Evolutionary conservation across 2,329 filamentous ascomycete species (phyloP), one percentile per base, ranked within the genome.

Genomic region (Cucurbitaria berberidis): DNA sequence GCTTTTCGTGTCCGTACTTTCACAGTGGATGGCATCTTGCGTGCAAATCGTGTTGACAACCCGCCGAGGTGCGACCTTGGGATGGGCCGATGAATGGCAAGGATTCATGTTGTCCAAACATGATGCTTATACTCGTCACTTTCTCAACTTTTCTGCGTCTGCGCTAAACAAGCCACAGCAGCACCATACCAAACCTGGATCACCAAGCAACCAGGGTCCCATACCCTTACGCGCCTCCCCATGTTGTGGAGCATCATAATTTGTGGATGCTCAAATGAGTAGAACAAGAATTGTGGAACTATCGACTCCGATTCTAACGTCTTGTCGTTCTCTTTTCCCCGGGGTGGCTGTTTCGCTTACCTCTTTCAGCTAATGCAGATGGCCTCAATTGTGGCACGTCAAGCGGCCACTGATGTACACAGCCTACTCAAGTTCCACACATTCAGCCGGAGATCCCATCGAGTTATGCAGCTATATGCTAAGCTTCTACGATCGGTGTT

Each of bases 151-250:
- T 35, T 51, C 46, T 10, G 39, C 10, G 40, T 35, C 32, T 6
- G 39, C 57, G 50, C 50, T 51, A 57, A 42, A 22, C 32, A 42
- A 45, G 53, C 56, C 51, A 51, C 49, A 24, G 27, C 22, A 16
- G 19, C 21, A 48, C 26, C 21, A n/a, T 16, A 22, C 43, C 30
- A 35, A 10, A 45, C 16, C 30, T 40, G 30, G 27, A 38, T 34
- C 40, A 32, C 30, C 34, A 34, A 43, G 45, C 41, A 46, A 51
- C 44, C 16, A 42, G 10, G n/a, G n/a, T 9, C 18, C 24, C 40
- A 29, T 24, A 29, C n/a, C 34, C 13, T 15, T 13, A 39, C 15
- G 30, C 30, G 4, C n/a, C 30, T 13, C 13, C 15, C 13, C 24
- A n/a, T 22, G 13, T 24, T 32, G 8, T 19, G 26, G 16, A 19